These are phyloP conservation scores for Russula compacta DNA, from an alignment of 768 basidiomycete species.

Conservation along the genomic window DNA sequence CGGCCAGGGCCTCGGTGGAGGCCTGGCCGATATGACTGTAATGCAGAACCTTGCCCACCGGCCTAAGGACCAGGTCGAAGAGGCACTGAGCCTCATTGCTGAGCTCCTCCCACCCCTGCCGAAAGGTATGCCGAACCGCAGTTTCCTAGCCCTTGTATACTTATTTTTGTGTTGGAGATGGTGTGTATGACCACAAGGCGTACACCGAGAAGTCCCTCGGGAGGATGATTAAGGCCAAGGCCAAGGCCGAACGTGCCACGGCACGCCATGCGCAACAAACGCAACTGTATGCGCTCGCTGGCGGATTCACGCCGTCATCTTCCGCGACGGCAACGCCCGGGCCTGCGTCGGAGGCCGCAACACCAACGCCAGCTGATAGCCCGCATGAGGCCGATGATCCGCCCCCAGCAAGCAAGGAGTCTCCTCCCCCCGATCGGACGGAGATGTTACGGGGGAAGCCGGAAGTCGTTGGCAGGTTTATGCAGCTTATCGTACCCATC, in stretches of 20 bases:
- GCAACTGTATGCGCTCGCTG: conserved; percentile 7
- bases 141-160: neutral
- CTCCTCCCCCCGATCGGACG: conserved; percentile 45
- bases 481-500: conserved; percentile 84
- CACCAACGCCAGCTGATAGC: conserved; percentile 27
- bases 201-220: conserved; percentile 83
- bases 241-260: conserved; percentile 70
- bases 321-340: conserved; percentile 21
- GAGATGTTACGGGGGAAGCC: conserved; percentile 69
- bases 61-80: conserved; percentile 96
- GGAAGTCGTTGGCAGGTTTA: conserved; percentile 73
- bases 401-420: conserved; percentile 26
- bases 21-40: conserved; percentile 92
- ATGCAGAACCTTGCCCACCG: conserved; percentile 96
- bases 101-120: conserved; percentile 91
- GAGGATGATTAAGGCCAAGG: conserved; percentile 70
- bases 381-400: conserved; percentile 16
- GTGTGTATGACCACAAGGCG: conserved; percentile 86
- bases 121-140: conserved; percentile 50
- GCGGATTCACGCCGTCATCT: conserved; percentile 8
- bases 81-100: conserved; percentile 78
- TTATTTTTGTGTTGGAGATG: conserved; percentile 43
- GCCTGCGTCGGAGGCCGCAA: conserved; percentile 28
- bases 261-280: conserved; percentile 41
- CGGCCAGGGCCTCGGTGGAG: conserved; percentile 79